phyloP scores from a whole-genome alignment of 2,329 filamentous ascomycete species.

The Talaromyces islandicus region DNA sequence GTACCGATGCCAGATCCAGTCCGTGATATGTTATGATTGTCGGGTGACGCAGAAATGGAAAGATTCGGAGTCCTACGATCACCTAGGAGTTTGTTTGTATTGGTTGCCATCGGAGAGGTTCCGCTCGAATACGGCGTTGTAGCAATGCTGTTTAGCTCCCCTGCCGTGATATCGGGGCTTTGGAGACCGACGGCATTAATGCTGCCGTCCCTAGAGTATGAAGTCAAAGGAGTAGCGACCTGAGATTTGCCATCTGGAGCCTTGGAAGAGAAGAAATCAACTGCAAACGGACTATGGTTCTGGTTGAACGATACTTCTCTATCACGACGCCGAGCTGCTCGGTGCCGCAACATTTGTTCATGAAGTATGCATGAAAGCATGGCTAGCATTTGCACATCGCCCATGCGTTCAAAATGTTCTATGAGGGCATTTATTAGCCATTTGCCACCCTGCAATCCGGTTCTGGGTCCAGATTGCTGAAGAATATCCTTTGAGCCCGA shows the following conservation, averaged over 20 bases:
- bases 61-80: conserved; percentile 38
- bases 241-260: conserved; percentile 38
- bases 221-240: conserved; percentile 28
- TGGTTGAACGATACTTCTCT: conserved; percentile 26
- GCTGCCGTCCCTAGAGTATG: conserved; percentile 26
- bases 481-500: conserved; percentile 22
- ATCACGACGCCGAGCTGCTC: conserved; percentile 9
- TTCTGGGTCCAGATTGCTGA: conserved; percentile 42
- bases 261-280: conserved; percentile 42
- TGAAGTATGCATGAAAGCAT: conserved; percentile 57
- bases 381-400: conserved; percentile 62
- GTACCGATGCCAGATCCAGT: conserved; percentile 37
- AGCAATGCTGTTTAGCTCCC: conserved; percentile 45
- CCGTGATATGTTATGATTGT: conserved; percentile 32
- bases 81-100: conserved; percentile 32
- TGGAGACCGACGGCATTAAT: conserved; percentile 25
- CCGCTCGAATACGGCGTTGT: conserved; percentile 48
- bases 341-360: conserved; percentile 41
- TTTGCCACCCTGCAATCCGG: conserved; percentile 49
- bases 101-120: conserved; percentile 45
- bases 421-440: conserved; percentile 56
- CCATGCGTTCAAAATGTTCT: conserved; percentile 53
- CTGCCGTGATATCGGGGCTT: conserved; percentile 46
- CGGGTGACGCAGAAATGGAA: conserved; percentile 37
- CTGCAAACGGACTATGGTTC: conserved; percentile 39